Conservation (phyloP, 805 yeast species). For the Saccharomycopsis schoenii region DNA sequence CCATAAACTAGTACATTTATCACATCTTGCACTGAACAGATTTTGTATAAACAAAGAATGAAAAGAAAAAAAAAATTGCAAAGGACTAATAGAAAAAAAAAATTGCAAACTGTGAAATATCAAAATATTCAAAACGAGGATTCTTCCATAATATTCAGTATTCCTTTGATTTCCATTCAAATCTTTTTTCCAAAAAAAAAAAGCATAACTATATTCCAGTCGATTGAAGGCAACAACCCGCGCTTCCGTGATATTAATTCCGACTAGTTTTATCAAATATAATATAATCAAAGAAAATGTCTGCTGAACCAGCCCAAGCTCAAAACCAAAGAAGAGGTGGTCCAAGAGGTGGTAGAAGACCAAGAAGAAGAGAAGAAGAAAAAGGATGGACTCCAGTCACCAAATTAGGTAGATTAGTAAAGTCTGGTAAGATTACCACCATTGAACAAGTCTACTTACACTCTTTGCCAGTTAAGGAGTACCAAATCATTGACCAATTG, state of each 20-base stretch:
- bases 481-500: slow-evolving; percentile 94
- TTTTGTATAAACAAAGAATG: too few relatives aligned
- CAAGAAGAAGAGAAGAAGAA: slow-evolving; percentile 75
- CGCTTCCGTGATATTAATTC: slow-evolving; percentile 42
- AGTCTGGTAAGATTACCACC: slow-evolving; percentile 94
- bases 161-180: too few relatives aligned
- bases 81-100: too few relatives aligned
- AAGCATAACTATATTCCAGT: slow-evolving; percentile 20
- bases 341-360: slow-evolving; percentile 42
- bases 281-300: slow-evolving; percentile 12
- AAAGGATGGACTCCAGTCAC: slow-evolving; percentile 99
- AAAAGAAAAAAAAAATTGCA: too few relatives aligned
- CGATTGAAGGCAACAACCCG: slow-evolving; percentile 47
- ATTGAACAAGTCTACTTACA: slow-evolving; percentile 98
- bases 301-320: slow-evolving; percentile 12
- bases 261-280: slow-evolving; percentile 27
- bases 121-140: too few relatives aligned
- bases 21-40: too few relatives aligned
- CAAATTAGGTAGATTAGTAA: slow-evolving; percentile 99
- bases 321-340: slow-evolving; percentile 37
- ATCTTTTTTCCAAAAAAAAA: too few relatives aligned
- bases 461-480: slow-evolving; percentile 99
- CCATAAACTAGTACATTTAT: too few relatives aligned
- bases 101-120: too few relatives aligned
- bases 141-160: too few relatives aligned